Conservation (phyloP, 345 rosid species). For the Eucalyptus cladocalyx region DNA sequence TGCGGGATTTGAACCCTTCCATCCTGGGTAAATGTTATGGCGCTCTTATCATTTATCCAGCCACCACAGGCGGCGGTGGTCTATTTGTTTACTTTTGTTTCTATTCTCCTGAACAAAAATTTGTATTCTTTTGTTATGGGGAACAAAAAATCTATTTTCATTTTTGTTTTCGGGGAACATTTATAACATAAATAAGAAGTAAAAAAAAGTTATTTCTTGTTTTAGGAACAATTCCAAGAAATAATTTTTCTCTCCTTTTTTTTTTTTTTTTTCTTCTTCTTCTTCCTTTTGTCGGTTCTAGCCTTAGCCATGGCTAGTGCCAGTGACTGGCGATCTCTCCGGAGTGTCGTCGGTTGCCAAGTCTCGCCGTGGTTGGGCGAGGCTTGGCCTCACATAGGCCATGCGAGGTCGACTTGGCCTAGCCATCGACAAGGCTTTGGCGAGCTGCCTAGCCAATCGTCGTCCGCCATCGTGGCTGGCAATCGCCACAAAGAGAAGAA, state of each 20-base stretch:
- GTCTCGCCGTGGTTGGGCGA: rapidly evolving
- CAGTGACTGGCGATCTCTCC: rapidly evolving
- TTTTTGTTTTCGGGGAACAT: too few relatives aligned
- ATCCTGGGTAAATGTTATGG: too few relatives aligned
- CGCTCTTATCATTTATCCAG: too few relatives aligned
- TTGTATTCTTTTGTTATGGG: rapidly evolving
- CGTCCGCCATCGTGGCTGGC: rapidly evolving
- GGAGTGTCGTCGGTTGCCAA: rapidly evolving
- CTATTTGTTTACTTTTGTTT: too few relatives aligned
- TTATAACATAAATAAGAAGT: rapidly evolving
- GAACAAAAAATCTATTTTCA: too few relatives aligned
- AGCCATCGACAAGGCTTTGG: rapidly evolving
- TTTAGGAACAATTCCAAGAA: rapidly evolving
- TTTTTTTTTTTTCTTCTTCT: too few relatives aligned
- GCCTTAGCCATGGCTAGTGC: too few relatives aligned
- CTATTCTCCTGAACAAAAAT: rapidly evolving
- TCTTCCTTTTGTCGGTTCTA: rapidly evolving
- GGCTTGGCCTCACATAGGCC: rapidly evolving
- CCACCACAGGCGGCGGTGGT: too few relatives aligned
- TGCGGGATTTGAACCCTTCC: too few relatives aligned
- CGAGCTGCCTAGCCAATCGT: rapidly evolving
- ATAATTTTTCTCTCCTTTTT: rapidly evolving
- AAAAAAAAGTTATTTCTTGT: too few relatives aligned
- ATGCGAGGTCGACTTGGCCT: rapidly evolving
- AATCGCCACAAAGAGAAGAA: too few relatives aligned